Base-by-base conservation (phyloP, 495 filamentous ascomycete species). In the Cryomyces antarcticus region DNA sequence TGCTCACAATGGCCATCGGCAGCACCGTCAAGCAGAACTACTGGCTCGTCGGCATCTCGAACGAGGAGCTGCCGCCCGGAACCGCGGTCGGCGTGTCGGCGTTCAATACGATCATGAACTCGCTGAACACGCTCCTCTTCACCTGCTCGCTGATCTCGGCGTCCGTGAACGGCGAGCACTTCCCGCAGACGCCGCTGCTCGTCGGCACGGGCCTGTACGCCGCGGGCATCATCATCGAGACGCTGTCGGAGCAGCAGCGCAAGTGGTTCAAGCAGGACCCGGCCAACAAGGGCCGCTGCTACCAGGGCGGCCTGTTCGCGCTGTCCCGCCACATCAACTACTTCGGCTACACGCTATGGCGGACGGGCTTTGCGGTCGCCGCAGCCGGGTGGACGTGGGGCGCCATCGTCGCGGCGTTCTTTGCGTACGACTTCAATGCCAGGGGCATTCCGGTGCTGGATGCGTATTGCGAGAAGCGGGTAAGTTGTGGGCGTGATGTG, bases 11-110 rank as follows among this genome's bases (percentile, higher is more conserved):
- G 60, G 59, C 67, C 4, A 50, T 61, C 17, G 70, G 65, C 27
- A 57, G 54, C 41, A 52, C 59, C 42, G 37, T 67, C 35, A 75
- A 75, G 55, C 69, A 76, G 27, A 60, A 67, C 44, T 63, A 62
- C 52, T 65, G 62, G 58, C 51, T 62, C 3, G 30, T 60, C 2
- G 44, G 41, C 37, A 52, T 68, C 11, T 57, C 55, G 4, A 49
- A 62, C 31, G 64, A 73, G 39, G 60, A 63, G 7, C 64, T 73
- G 57, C 53, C 57, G 2, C 46, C 56, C 0, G 2, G 27, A 0
- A 52, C 55, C 6, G 69, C 66, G 0, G 34, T 49, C 1, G 33
- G 49, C 0, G 58, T 73, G 6, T 47, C 49, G 5, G 6, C 44
- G 0, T 68, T 62, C 53, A 73, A 75, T 55, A 62, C 65, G 0